Conservation (phyloP, 352 stramenopile species). For the Phytophthora sp. region DNA sequence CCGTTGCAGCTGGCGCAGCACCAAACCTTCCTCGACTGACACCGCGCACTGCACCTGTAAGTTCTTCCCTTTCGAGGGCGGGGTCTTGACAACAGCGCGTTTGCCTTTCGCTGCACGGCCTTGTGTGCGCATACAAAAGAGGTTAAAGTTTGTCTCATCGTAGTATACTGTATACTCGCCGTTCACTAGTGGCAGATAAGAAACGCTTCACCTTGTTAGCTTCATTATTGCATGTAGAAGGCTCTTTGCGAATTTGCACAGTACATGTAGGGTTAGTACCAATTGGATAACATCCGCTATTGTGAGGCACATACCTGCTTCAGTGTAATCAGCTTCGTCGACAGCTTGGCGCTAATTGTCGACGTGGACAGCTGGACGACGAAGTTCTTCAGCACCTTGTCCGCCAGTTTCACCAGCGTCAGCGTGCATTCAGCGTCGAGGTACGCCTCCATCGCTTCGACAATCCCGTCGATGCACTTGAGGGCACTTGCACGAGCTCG, state of each 20-base stretch:
- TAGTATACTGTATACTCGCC: conserved; percentile 10
- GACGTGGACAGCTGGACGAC: background rate
- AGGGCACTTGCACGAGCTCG: too few species aligned
- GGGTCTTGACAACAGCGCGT: conserved; percentile 1
- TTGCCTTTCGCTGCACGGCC: background rate
- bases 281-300: too few species aligned
- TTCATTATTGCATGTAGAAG: background rate
- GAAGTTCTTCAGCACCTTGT: background rate
- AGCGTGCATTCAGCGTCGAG: background rate
- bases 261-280: too few species aligned
- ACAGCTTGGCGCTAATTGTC: background rate
- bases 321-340: background rate
- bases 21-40: background rate
- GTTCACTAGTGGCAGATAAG: background rate
- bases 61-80: conserved; percentile 2
- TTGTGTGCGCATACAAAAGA: conserved; percentile 9
- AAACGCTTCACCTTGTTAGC: background rate
- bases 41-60: conserved; percentile 6
- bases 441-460: background rate
- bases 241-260: background rate
- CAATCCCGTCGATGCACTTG: background rate
- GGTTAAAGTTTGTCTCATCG: conserved; percentile 11
- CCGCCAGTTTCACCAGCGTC: background rate
- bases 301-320: background rate
- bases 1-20: conserved; percentile 10